Percentiles rank a stretch among this genome's conserved stretches.
Conservation (phyloP, 208 protist species). For the Lotmaria passim region DNA sequence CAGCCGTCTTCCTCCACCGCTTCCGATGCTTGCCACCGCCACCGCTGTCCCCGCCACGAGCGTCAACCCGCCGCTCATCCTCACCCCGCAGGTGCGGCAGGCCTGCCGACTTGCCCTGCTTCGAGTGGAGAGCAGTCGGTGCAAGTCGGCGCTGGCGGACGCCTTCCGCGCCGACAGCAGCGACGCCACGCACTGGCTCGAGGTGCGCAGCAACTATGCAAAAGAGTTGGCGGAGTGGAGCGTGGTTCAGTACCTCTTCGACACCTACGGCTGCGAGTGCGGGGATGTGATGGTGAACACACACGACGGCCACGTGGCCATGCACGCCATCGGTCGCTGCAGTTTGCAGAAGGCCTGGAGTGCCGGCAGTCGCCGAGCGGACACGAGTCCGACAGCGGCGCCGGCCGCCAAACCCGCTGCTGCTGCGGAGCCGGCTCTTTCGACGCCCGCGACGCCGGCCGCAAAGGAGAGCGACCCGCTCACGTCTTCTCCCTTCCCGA, state of each 20-base stretch:
- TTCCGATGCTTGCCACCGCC: neutral
- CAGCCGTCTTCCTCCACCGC: neutral
- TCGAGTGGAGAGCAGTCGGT: conserved; percentile 53
- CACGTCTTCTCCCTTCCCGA: conserved; percentile 58
- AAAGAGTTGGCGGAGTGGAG: conserved; percentile 87
- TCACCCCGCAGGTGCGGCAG: conserved; percentile 23
- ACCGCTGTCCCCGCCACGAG: neutral
- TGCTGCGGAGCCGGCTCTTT: neutral
- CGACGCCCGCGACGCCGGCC: neutral
- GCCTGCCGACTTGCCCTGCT: conserved; percentile 44
- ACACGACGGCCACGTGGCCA: conserved; percentile 69
- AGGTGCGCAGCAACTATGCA: conserved; percentile 53
- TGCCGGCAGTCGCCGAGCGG: neutral
- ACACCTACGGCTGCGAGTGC: conserved; percentile 55
- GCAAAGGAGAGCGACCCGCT: conserved; percentile 18
- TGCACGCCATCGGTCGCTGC: conserved; percentile 65
- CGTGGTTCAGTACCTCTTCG: conserved; percentile 78
- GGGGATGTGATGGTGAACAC: conserved; percentile 79
- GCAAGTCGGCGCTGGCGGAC: conserved; percentile 43
- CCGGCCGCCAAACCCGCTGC: neutral
- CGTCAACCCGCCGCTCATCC: neutral
- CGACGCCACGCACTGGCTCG: conserved; percentile 68
- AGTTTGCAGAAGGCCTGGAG: conserved; percentile 46
- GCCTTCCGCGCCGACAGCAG: conserved; percentile 50
- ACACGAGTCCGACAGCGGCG: neutral